A percentile compares a stretch with the other conserved stretches of the same genome.
These are phyloP conservation scores for Saturnispora kantuleensis DNA, from an alignment of 805 yeast genomes.

Conservation along the genomic window DNA sequence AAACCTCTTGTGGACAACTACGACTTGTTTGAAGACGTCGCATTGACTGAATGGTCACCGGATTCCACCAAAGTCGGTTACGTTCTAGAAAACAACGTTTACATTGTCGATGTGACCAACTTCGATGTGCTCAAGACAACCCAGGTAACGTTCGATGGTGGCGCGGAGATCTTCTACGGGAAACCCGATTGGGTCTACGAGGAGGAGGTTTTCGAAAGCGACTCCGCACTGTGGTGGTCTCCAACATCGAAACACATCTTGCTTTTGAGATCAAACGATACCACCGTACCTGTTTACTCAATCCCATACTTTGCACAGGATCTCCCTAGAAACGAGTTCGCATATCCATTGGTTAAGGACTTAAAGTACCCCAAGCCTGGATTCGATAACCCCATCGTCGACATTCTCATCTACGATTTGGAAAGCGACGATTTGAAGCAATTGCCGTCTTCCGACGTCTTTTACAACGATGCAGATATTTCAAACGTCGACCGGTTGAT, in stretches of 20 bases:
- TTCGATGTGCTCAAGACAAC: constrained; percentile 20
- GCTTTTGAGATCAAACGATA: constrained; percentile 60
- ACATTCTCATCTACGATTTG: constrained; percentile 37
- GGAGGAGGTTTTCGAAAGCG: constrained; percentile 72
- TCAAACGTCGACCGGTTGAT: constrained; percentile 38
- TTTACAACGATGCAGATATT: constrained; percentile 34
- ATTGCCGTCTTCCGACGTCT: constrained; percentile 25
- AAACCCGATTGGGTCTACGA: constrained; percentile 94
- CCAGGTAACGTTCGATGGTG: constrained; percentile 64
- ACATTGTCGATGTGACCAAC: constrained; percentile 32
- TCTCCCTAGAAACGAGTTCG: constrained; percentile 21
- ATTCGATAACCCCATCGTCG: constrained; percentile 58
- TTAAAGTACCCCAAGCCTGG: constrained; percentile 86
- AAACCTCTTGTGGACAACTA: constrained; percentile 19
- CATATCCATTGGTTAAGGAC: constrained; percentile 49
- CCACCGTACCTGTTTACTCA: constrained; percentile 60
- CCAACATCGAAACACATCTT: constrained; percentile 58
- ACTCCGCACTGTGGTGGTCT: constrained; percentile 81
- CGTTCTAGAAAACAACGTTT: constrained; percentile 64
- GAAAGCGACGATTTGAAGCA: constrained; percentile 15
- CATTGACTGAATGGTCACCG: constrained; percentile 67
- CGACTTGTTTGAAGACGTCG: constrained; percentile 18
- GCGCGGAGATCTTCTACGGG: constrained; percentile 65
- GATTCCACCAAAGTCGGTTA: constrained; percentile 55
- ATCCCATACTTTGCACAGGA: constrained; percentile 65